Evolutionary conservation across 345 rosid species (phyloP), one percentile per base, ranked within the genome.

Genomic region (Raphanus sativus): DNA sequence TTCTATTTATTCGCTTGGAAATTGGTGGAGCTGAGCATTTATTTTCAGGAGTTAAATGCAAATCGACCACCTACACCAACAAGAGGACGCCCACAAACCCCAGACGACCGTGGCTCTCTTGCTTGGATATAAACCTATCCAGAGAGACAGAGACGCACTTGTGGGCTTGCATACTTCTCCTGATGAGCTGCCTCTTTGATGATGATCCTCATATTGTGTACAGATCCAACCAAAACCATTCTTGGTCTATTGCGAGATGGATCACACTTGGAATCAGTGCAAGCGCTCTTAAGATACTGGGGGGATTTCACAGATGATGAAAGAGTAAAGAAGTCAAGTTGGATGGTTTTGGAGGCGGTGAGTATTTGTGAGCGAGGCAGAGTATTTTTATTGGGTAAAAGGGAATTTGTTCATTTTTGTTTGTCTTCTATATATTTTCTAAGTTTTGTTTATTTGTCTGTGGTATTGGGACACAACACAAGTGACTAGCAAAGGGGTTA

Each of bases 11-110:
- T 56, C 29, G 13, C 66, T 4, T 15, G 16, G 13, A 1, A 21
- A 17, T 59, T 34, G 29, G 29, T 1, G 5, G 16, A n/a, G 5
- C 36, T 45, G 16, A 66, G 36, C 69, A 55, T 77, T 21, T 16
- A 2, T 71, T 58, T 40, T 32, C 87, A 95, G 99, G 99, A 95
- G 83, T 85, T 95, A 75, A 95, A 95, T 60, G 98, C 96, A 55
- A 92, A 92, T 76, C 81, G 99, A 77, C 99, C 97, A 78, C 88
- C 99, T 0, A 95, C 99, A 38, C 98, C 98, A 63, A 91, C 98
- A 1, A 85, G 99, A 86, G 97, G 99, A 45, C 96, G 99, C 50
- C 96, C 97, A 66, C 98, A 84, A 82, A 87, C 74, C 69, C 68
- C 92, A 65, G 91, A 87, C 36, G 99, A 95, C 73, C 86, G 94